Evolutionary conservation across 1,284 basidiomycete genomes (phyloP).

Genomic region (Coniophora puteana): DNA sequence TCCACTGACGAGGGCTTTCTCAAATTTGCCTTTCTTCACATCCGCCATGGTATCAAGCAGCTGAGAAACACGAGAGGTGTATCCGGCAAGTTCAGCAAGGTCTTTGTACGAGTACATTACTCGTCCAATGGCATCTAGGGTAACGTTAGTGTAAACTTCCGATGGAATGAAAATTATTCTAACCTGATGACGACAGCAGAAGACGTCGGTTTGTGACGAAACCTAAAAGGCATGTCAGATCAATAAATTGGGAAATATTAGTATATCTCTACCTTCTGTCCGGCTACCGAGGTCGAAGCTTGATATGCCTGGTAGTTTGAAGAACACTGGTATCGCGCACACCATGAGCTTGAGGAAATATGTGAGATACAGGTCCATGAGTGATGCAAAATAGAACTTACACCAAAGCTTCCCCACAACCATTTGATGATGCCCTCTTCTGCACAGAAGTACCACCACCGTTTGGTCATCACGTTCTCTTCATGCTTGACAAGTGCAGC

Average conservation of each 20-base stretch:
- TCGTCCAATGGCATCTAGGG: constrained; percentile 70
- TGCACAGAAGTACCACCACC: constrained; percentile 89
- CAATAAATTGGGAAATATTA: neutral
- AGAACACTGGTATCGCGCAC: constrained; percentile 94
- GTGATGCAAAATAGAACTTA: constrained; percentile 31
- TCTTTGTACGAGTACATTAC: constrained; percentile 98
- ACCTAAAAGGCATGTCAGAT: constrained; percentile 37
- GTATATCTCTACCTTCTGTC: constrained; percentile 66
- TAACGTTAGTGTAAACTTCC: neutral
- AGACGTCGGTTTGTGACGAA: constrained; percentile 95
- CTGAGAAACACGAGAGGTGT: constrained; percentile 88
- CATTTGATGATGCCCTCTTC: constrained; percentile 98
- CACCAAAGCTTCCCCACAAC: constrained; percentile 95
- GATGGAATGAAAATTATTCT: constrained; percentile 4
- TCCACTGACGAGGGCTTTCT: constrained; percentile 84
- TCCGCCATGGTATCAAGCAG: constrained; percentile 93
- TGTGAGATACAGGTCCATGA: constrained; percentile 6
- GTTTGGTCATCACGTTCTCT: constrained; percentile 75
- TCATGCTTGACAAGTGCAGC: constrained; percentile 88
- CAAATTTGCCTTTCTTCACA: constrained; percentile 79
- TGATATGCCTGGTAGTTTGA: constrained; percentile 74
- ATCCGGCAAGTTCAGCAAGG: constrained; percentile 92
- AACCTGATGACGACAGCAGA: constrained; percentile 78
- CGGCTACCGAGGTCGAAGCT: constrained; percentile 76
- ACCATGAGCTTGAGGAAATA: constrained; percentile 62